These are phyloP conservation scores for Trichoderma sp. DNA, from an alignment of 2,329 filamentous ascomycete genomes.

Conservation along the genomic window DNA sequence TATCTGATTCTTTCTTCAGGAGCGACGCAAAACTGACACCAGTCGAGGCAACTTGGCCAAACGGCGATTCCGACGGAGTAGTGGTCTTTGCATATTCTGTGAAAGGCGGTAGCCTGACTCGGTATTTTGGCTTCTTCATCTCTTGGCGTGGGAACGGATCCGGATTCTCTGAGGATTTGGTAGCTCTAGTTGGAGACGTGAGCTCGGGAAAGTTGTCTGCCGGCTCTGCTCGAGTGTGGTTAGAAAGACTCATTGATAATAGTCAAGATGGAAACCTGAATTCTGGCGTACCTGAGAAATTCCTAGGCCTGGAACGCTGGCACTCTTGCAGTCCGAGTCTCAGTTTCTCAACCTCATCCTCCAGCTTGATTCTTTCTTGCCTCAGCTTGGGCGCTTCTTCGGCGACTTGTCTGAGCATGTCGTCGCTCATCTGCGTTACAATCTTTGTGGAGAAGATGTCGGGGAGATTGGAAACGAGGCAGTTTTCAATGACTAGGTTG, in stretches of 20 bases:
- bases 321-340: slow-evolving; percentile 8
- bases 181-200: neutral
- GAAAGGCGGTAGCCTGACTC: neutral
- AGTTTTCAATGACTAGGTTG: slow-evolving; percentile 16
- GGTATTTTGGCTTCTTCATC: neutral
- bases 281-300: neutral
- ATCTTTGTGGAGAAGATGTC: slow-evolving; percentile 1
- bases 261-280: neutral
- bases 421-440: neutral
- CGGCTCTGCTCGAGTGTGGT: neutral
- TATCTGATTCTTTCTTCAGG: neutral
- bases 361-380: neutral
- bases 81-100: neutral
- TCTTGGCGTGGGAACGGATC: neutral
- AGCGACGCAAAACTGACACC: neutral
- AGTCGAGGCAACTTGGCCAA: neutral
- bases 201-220: neutral
- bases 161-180: neutral
- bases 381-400: neutral
- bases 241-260: neutral
- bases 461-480: neutral
- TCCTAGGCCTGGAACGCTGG: neutral
- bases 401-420: neutral
- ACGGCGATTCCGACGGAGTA: neutral
- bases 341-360: neutral